phyloP scores from a whole-genome alignment of 805 yeast genomes.

The Grigorovia transvaalensis region DNA sequence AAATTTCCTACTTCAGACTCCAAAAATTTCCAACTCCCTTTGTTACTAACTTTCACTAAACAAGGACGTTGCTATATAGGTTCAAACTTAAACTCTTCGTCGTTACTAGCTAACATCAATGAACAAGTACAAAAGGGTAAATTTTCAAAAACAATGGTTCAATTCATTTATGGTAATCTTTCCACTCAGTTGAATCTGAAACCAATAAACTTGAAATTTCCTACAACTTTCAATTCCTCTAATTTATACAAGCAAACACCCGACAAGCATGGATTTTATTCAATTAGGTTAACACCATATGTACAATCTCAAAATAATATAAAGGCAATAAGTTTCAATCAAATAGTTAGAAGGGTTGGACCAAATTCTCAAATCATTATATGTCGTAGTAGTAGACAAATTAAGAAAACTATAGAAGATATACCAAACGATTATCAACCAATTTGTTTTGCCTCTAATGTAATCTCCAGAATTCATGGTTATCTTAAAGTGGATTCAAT shows the following conservation, averaged over 20 bases:
- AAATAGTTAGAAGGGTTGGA: constrained; percentile 68
- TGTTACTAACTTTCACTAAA: constrained; percentile 1
- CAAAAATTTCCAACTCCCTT: not conserved
- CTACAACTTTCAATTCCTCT: constrained; percentile 1
- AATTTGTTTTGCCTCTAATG: constrained; percentile 81
- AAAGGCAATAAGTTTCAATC: constrained; percentile 75
- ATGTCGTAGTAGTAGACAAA: constrained; percentile 78
- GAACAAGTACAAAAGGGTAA: not conserved
- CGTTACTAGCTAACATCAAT: not conserved
- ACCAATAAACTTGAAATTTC: constrained; percentile 14
- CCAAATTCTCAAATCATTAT: constrained; percentile 54
- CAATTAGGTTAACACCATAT: constrained; percentile 67
- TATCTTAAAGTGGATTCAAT: constrained; percentile 59
- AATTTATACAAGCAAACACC: not conserved
- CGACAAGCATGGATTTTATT: constrained; percentile 17
- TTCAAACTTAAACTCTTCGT: not conserved
- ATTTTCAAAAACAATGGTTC: constrained; percentile 1
- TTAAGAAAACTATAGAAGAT: constrained; percentile 58
- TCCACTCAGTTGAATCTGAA: not conserved
- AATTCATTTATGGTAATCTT: constrained; percentile 1
- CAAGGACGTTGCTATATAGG: not conserved
- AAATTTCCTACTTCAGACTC: not conserved
- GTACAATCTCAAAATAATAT: constrained; percentile 71
- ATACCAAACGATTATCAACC: constrained; percentile 65
- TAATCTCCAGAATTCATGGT: constrained; percentile 87